A percentile compares a stretch with the other conserved stretches of the same genome.
phyloP scores from a whole-genome alignment of 306 rosid genomes.

The Biancaea sappan region DNA sequence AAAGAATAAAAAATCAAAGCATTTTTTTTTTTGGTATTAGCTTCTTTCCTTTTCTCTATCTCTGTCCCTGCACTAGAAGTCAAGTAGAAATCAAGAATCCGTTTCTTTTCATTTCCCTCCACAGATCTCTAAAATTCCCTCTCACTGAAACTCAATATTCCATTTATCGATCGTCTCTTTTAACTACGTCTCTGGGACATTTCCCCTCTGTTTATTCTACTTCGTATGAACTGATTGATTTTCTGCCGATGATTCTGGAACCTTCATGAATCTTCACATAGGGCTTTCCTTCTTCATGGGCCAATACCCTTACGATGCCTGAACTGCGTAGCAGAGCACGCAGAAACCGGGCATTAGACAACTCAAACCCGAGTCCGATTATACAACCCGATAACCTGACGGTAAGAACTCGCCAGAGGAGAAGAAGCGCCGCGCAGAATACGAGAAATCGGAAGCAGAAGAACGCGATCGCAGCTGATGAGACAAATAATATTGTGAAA shows the following conservation, averaged over 20 bases:
- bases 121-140: slow-evolving; percentile 42
- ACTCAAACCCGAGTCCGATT: slow-evolving; percentile 44
- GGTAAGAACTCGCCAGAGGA: slow-evolving; percentile 35
- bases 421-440: slow-evolving; percentile 22
- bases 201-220: background rate
- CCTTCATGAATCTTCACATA: slow-evolving; percentile 40
- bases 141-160: slow-evolving; percentile 36
- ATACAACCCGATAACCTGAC: slow-evolving; percentile 12
- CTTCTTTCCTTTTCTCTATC: background rate
- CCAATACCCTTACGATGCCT: slow-evolving; percentile 51
- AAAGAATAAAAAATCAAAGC: no score
- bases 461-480: slow-evolving; percentile 43
- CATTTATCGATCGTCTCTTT: background rate
- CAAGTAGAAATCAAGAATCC: slow-evolving; percentile 39
- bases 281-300: slow-evolving; percentile 44
- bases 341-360: slow-evolving; percentile 33
- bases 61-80: slow-evolving; percentile 28
- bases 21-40: no score
- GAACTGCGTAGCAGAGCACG: slow-evolving; percentile 54
- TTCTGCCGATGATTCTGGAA: slow-evolving; percentile 39
- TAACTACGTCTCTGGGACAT: background rate
- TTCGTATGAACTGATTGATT: slow-evolving; percentile 20
- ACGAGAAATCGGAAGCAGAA: slow-evolving; percentile 6
- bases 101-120: slow-evolving; percentile 47
- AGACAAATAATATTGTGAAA: slow-evolving; percentile 20